Evolutionary conservation across 2,329 filamentous ascomycete species (phyloP), one percentile per base, ranked within the genome.

Genomic region (Phialophora chinensis): DNA sequence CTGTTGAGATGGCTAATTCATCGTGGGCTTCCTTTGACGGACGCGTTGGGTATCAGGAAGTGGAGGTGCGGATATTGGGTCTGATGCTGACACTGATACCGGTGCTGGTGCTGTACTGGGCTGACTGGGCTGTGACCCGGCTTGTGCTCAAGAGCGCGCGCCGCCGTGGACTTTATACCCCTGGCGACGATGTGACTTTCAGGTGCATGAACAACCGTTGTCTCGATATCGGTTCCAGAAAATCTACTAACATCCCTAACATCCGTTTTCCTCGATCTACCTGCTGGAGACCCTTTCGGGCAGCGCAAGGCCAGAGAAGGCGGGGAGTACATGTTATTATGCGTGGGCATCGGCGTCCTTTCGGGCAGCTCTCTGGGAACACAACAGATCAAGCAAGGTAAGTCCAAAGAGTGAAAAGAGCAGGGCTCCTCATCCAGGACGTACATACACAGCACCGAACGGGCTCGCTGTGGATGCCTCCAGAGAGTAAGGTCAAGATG

Each of bases 401-500:
- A 25, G 23, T 1, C 38, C 6, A 6, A 5, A n/a, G 38, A n/a
- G 17, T 2, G 14, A 44, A 17, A 44, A 5, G 38, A 42, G 33
- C 11, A 42, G 14, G 6, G 38, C 14, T n/a, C 6, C 38, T 44
- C n/a, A n/a, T 17, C 17, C 17, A 20, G 17, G 38, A 44, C 38
- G 17, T n/a, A n/a, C 14, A 17, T 11, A 4, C 33, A 11, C 10
- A 12, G 5, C 38, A 44, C 38, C 38, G 38, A 44, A 20, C 17
- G 17, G 20, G 38, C 38, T 44, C 38, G 38, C n/a, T n/a, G 38
- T 17, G 2, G 4, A 8, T 44, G 38, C 49, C 49, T 52, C 20
- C 10, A 52, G 3, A 52, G 14, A 29, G 49, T 3, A 52, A 27
- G 20, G 10, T 72, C 25, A 42, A 50, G 25, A 17, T 25, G 29